Conservation (phyloP, 1,284 basidiomycete species). For the Papiliotrema flavescens region DNA sequence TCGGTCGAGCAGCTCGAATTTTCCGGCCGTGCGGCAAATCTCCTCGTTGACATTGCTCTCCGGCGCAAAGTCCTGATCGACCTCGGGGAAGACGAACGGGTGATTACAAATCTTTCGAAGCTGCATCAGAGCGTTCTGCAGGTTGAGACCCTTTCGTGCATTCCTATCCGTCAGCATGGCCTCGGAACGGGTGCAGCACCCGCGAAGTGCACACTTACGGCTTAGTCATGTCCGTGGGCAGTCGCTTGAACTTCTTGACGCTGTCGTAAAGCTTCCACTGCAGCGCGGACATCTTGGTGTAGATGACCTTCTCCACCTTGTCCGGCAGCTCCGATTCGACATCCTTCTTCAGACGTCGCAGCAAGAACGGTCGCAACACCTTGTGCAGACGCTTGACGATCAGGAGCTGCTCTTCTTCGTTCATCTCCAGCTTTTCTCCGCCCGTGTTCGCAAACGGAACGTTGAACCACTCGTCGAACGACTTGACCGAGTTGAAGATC, state of each 20-base stretch:
- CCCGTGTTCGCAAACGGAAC: constrained; percentile 98
- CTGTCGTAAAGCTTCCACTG: constrained; percentile 94
- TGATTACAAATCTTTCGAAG: constrained; percentile 98
- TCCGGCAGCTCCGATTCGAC: constrained; percentile 97
- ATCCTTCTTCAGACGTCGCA: constrained; percentile 96
- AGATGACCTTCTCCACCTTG: constrained; percentile 99
- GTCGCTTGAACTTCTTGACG: constrained; percentile 68
- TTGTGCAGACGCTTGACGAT: constrained; percentile 98
- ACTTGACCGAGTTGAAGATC: constrained; percentile 99
- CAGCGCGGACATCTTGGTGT: constrained; percentile 92
- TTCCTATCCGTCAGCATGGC: constrained; percentile 34
- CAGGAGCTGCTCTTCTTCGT: constrained; percentile 98
- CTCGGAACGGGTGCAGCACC: neutral
- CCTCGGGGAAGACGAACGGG: constrained; percentile 92
- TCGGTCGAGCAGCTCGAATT: constrained; percentile 90
- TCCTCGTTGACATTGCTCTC: constrained; percentile 74
- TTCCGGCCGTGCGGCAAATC: constrained; percentile 83
- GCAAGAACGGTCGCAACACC: constrained; percentile 93
- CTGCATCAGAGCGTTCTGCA: constrained; percentile 99
- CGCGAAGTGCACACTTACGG: constrained; percentile 26
- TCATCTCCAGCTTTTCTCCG: constrained; percentile 96
- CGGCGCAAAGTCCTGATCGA: constrained; percentile 59
- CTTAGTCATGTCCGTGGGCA: constrained; percentile 41
- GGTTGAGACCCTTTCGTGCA: constrained; percentile 40
- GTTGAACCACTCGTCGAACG: constrained; percentile 99